Conservation (phyloP, 2,329 filamentous ascomycete species). For the Cladosporium sp. region DNA sequence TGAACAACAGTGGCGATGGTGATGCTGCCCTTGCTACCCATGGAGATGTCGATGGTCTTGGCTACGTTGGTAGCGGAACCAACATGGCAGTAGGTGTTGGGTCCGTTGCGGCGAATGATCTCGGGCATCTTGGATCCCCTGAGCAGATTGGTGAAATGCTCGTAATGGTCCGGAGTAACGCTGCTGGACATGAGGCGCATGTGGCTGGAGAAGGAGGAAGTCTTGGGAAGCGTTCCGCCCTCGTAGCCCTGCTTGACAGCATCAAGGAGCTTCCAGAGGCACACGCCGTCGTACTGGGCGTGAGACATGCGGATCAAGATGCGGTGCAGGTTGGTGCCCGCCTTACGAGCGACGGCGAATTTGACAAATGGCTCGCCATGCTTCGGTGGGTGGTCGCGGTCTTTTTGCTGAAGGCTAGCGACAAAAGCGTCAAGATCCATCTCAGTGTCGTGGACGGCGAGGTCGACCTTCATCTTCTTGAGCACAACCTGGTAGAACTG, state of each 20-base stretch:
- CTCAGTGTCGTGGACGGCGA: slow-evolving; percentile 19
- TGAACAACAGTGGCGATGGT: slow-evolving; percentile 44
- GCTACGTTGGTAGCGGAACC: slow-evolving; percentile 6
- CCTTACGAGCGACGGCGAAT: slow-evolving; percentile 21
- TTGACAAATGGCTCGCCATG: slow-evolving; percentile 19
- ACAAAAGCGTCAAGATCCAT: slow-evolving; percentile 14
- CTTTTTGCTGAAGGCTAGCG: slow-evolving; percentile 11
- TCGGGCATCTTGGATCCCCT: slow-evolving; percentile 14
- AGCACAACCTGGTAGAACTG: slow-evolving; percentile 37
- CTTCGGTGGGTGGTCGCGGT: slow-evolving; percentile 10
- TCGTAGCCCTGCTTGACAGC: slow-evolving; percentile 10
- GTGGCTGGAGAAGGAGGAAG: slow-evolving; percentile 6
- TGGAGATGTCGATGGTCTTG: slow-evolving; percentile 10
- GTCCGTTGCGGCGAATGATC: slow-evolving; percentile 15
- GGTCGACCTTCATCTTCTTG: slow-evolving; percentile 34
- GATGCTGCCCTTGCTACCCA: slow-evolving; percentile 16
- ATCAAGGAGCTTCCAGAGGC: slow-evolving; percentile 9
- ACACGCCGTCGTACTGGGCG: slow-evolving; percentile 27
- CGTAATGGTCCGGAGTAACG: slow-evolving; percentile 6
- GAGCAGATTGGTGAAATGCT: slow-evolving; percentile 18
- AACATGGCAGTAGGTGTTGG: slow-evolving; percentile 12
- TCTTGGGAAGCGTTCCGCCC: slow-evolving; percentile 6
- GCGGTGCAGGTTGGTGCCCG: slow-evolving; percentile 17
- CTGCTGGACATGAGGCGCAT: slow-evolving; percentile 9
- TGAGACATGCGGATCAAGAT: slow-evolving; percentile 29